Base-by-base conservation (phyloP, 768 basidiomycete genomes). In the Russula virescens region DNA sequence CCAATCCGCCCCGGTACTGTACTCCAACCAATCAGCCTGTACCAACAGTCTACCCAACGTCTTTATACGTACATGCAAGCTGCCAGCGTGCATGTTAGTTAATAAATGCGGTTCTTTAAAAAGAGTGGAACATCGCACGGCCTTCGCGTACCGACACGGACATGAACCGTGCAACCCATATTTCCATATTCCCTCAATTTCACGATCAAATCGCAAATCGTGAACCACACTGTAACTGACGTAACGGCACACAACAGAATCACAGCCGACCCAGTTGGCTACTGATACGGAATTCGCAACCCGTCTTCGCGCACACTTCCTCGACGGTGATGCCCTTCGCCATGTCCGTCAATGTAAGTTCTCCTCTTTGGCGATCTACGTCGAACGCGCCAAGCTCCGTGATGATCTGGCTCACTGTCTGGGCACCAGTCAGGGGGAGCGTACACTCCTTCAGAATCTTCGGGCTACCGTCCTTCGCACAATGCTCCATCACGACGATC, bases 321-420 rank as follows among this genome's bases (percentile, higher is more conserved):
- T 93, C 91, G 55, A 96, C 71, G 0, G 85, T 85, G 28, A 88
- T 85, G 2, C 94, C 94, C 65, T 88, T 83, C n/a, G 91, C 91
- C 49, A 94, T 68, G 73, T 97, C 95, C 49, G 79, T 84, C 71
- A 98, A 76, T 56, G 81, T 83, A 74, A 98, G 77, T 68, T 78
- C 79, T 18, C 93, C 91, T 47, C 79, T 82, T 55, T 75, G 75
- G 49, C 94, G 80, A 75, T 98, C 89, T 42, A 97, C 91, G 51
- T 89, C 81, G 74, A 98, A 98, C 34, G 94, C 93, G 19, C 85
- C 88, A 23, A 97, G 82, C 70, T 98, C 95, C 1, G 95, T 97
- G 75, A 98, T 86, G 71, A 98, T 94, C 63, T 86, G 86, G 76
- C 91, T 93, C 63, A 97, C 91, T 34, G 89, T 81, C 43, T 88